phyloP scores from a whole-genome alignment of 768 basidiomycete genomes.

The Hygrocybe punicea region DNA sequence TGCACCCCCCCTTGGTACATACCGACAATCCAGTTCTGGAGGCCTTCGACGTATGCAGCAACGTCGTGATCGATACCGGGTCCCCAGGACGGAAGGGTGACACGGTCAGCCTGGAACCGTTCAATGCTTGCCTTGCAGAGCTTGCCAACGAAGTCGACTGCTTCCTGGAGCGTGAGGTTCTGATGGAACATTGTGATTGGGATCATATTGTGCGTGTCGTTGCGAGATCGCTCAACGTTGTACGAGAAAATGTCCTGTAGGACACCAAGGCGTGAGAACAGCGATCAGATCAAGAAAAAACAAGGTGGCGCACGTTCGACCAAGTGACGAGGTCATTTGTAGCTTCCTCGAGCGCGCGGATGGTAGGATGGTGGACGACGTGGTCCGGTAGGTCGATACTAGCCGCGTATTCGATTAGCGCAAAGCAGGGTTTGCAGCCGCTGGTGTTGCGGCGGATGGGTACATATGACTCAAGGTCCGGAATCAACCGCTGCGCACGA shows the following conservation, averaged over 20 bases:
- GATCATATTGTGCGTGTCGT: conserved; percentile 42
- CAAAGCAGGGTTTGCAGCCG: conserved; percentile 50
- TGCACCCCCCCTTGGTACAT: neutral
- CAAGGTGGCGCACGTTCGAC: conserved; percentile 38
- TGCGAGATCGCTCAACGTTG: conserved; percentile 39
- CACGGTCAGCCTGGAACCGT: conserved; percentile 30
- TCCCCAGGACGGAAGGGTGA: conserved; percentile 35
- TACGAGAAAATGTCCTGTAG: conserved; percentile 41
- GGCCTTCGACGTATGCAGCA: conserved; percentile 34
- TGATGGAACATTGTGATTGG: conserved; percentile 40
- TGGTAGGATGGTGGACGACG: conserved; percentile 49
- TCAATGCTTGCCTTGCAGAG: conserved; percentile 31
- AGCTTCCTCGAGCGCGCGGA: conserved; percentile 44
- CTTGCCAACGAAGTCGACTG: conserved; percentile 37
- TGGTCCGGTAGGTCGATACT: conserved; percentile 52
- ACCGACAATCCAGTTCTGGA: conserved; percentile 37
- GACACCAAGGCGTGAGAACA: neutral
- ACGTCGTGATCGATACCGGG: conserved; percentile 32
- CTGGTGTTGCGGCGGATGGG: conserved; percentile 51
- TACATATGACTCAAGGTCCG: conserved; percentile 54
- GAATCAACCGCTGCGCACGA: conserved; percentile 34
- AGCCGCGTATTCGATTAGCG: conserved; percentile 51
- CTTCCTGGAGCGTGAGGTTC: conserved; percentile 31
- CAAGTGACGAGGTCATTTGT: conserved; percentile 53
- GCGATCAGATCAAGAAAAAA: neutral